Conservation (phyloP, 108 stramenopile species). For the Cyclotella baltica region DNA sequence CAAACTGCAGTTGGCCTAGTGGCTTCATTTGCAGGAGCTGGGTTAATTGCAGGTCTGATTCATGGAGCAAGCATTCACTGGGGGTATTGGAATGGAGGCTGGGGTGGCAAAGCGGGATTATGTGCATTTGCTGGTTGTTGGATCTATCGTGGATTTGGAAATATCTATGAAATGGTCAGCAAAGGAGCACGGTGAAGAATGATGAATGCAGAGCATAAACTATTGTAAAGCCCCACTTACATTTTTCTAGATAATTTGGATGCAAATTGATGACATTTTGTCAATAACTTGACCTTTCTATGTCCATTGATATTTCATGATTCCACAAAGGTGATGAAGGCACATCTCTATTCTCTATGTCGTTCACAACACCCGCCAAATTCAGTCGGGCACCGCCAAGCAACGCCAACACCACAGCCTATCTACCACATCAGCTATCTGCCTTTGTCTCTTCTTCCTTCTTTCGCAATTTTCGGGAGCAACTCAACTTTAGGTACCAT, state of each 20-base stretch:
- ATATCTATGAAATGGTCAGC: slow-evolving; percentile 29
- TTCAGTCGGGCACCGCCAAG: too few species aligned
- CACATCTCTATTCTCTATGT: too few species aligned
- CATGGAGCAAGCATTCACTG: slow-evolving; percentile 63
- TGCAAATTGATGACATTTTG: neutral
- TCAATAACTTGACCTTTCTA: neutral
- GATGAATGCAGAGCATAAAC: too few species aligned
- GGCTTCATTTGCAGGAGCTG: slow-evolving; percentile 58
- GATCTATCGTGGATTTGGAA: slow-evolving; percentile 50
- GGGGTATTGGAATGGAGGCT: slow-evolving; percentile 70
- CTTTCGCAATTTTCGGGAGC: too few species aligned
- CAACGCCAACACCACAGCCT: too few species aligned
- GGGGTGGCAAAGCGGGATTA: slow-evolving; percentile 79
- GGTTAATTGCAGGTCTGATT: slow-evolving; percentile 62
- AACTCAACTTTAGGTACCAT: too few species aligned
- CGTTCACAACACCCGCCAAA: too few species aligned
- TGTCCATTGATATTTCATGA: neutral
- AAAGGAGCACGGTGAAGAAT: slow-evolving; percentile 30
- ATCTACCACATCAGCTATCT: too few species aligned
- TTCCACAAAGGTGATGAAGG: too few species aligned
- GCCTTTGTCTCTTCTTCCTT: too few species aligned
- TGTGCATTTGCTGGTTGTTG: slow-evolving; percentile 68
- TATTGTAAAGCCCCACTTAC: too few species aligned
- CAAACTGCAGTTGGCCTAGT: slow-evolving; percentile 15
- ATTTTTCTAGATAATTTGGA: too few species aligned